phyloP scores from a whole-genome alignment of 2,329 filamentous ascomycete species.

The Fusarium drepaniforme region DNA sequence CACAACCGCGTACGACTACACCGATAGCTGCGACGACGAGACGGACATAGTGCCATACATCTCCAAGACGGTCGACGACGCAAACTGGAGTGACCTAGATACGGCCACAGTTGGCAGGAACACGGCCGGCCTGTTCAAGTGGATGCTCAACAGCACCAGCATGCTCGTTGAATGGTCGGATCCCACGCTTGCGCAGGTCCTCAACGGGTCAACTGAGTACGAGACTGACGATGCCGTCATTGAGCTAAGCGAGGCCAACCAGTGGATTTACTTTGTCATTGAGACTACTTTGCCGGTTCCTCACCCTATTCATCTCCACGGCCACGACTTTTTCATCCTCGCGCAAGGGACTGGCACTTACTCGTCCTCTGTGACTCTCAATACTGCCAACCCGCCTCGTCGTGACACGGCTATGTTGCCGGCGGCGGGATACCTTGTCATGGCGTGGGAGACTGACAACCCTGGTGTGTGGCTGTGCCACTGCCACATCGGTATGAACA shows the following conservation, averaged over 20 bases:
- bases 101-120: constrained; percentile 38
- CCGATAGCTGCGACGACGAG: constrained; percentile 51
- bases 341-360: constrained; percentile 38
- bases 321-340: constrained; percentile 49
- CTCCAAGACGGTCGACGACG: constrained; percentile 47
- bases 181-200: constrained; percentile 41
- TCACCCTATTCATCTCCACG: constrained; percentile 54
- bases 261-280: constrained; percentile 49
- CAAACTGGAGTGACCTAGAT: constrained; percentile 44
- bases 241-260: constrained; percentile 39
- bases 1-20: constrained; percentile 21
- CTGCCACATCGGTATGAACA: constrained; percentile 56
- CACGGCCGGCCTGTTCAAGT: constrained; percentile 53
- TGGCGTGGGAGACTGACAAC: constrained; percentile 63
- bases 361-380: constrained; percentile 4
- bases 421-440: constrained; percentile 57
- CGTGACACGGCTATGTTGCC: constrained; percentile 65
- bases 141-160: constrained; percentile 55
- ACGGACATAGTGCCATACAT: constrained; percentile 51
- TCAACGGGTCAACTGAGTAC: constrained; percentile 25
- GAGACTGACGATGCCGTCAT: constrained; percentile 43
- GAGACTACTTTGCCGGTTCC: constrained; percentile 40
- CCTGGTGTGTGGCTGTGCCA: constrained; percentile 64
- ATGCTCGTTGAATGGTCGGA: constrained; percentile 45
- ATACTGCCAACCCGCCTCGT: constrained; percentile 59